A percentile compares a stretch with the other conserved stretches of the same genome.
Conservation (phyloP, 2,329 filamentous ascomycete genomes). For the Aspergillus viridinutans region DNA sequence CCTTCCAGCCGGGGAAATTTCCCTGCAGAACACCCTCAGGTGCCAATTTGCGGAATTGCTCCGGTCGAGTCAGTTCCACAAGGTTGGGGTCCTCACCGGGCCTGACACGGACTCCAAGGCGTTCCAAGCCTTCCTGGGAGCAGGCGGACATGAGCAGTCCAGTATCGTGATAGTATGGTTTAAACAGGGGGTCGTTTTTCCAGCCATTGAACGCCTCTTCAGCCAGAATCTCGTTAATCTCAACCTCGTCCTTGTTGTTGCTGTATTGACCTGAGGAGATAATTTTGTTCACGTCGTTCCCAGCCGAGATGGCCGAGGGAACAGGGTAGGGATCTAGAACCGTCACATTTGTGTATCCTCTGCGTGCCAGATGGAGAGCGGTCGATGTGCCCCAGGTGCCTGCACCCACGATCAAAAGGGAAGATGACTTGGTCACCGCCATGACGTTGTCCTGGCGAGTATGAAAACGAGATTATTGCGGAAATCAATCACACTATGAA, state of each 20-base stretch:
- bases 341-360: constrained; percentile 46
- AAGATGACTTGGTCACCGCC: constrained; percentile 13
- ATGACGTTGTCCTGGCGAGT: not conserved
- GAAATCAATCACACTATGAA: not conserved
- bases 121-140: constrained; percentile 32
- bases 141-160: constrained; percentile 44
- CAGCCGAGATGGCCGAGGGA: constrained; percentile 46
- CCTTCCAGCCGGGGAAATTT: constrained; percentile 42
- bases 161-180: constrained; percentile 43
- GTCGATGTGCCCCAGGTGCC: constrained; percentile 48
- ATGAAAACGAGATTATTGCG: not conserved
- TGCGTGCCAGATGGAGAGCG: constrained; percentile 43
- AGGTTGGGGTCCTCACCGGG: constrained; percentile 26
- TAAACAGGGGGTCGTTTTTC: constrained; percentile 43
- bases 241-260: constrained; percentile 30
- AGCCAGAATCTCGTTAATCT: constrained; percentile 22
- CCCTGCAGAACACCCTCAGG: constrained; percentile 47
- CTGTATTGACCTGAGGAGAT: constrained; percentile 27
- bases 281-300: constrained; percentile 48
- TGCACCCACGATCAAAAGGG: constrained; percentile 47
- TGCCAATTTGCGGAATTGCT: constrained; percentile 48
- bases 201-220: constrained; percentile 39
- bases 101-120: constrained; percentile 31
- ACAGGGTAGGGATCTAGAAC: constrained; percentile 46
- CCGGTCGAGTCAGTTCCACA: constrained; percentile 36